A percentile compares a stretch with the other conserved stretches of the same genome.
Conservation (phyloP, 2,329 filamentous ascomycete species). For the Seiridium cupressi region DNA sequence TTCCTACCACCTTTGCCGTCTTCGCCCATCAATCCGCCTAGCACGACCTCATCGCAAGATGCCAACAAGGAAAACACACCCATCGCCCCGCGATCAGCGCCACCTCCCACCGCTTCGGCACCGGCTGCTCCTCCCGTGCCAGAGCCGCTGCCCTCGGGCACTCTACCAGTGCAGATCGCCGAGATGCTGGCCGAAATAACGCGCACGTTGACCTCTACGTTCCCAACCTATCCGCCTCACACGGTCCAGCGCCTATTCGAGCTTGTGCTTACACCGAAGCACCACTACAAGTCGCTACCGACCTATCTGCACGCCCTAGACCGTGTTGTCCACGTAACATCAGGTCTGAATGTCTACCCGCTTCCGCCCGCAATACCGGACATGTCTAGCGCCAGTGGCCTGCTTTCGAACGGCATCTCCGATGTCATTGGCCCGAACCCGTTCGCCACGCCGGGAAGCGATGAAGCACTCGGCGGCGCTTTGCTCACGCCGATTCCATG, state of each 20-base stretch:
- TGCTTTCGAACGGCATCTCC: constrained; percentile 61
- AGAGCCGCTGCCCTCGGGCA: constrained; percentile 33
- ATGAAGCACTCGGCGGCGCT: constrained; percentile 87
- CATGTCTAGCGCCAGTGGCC: constrained; percentile 47
- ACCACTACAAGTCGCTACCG: constrained; percentile 78
- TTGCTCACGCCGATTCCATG: constrained; percentile 92
- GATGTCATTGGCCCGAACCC: constrained; percentile 38
- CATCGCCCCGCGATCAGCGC: constrained; percentile 24
- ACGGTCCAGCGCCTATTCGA: constrained; percentile 91
- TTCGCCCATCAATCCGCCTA: constrained; percentile 36
- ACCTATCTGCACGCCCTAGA: constrained; percentile 90
- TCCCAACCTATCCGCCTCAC: constrained; percentile 77
- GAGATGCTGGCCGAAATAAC: constrained; percentile 62
- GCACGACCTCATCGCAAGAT: constrained; percentile 47
- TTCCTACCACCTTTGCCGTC: constrained; percentile 44
- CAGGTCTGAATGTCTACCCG: constrained; percentile 76
- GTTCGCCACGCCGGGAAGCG: constrained; percentile 63
- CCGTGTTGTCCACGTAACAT: constrained; percentile 87
- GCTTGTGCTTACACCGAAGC: constrained; percentile 72
- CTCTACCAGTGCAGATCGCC: constrained; percentile 63
- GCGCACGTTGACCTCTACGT: constrained; percentile 61
- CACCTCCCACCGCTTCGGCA: constrained; percentile 23
- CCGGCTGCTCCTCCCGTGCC: constrained; percentile 32
- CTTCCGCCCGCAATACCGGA: constrained; percentile 67
- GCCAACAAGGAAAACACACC: constrained; percentile 66